Evolutionary conservation across 495 filamentous ascomycete genomes (phyloP).

Genomic region (Penicillium odoratum): DNA sequence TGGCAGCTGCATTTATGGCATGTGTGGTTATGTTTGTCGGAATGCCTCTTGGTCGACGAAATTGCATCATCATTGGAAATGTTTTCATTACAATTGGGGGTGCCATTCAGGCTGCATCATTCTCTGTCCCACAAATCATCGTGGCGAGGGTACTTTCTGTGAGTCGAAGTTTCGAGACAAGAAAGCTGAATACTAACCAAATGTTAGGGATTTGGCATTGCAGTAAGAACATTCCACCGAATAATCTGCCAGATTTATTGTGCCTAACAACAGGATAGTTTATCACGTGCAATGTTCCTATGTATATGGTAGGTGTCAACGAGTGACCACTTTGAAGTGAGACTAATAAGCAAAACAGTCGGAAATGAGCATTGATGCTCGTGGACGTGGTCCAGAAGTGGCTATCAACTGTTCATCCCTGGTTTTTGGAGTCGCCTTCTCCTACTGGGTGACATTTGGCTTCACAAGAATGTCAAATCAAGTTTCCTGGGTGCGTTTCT

Average conservation of each 20-base stretch:
- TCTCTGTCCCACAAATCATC: slow-evolving; percentile 23
- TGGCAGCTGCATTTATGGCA: slow-evolving; percentile 36
- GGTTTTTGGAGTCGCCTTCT: slow-evolving; percentile 19
- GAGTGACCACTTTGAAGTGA: background rate
- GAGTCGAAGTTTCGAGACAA: background rate
- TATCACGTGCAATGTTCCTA: background rate
- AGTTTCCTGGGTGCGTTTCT: slow-evolving; percentile 19
- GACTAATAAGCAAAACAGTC: background rate
- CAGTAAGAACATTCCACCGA: background rate
- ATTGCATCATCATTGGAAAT: slow-evolving; percentile 34
- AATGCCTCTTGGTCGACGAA: slow-evolving; percentile 23
- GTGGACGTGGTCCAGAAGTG: slow-evolving; percentile 18
- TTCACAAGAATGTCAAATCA: slow-evolving; percentile 28
- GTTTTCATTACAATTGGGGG: slow-evolving; percentile 21
- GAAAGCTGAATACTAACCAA: background rate
- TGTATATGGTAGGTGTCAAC: background rate
- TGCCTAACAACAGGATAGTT: background rate
- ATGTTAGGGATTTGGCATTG: background rate
- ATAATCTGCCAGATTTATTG: background rate
- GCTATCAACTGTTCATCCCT: slow-evolving; percentile 13
- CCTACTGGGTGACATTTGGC: slow-evolving; percentile 16
- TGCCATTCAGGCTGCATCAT: slow-evolving; percentile 19
- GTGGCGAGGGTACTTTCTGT: slow-evolving; percentile 21
- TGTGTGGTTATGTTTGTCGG: slow-evolving; percentile 17
- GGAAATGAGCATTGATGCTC: slow-evolving; percentile 3